Evolutionary conservation across 257 asterid species (phyloP).

Genomic region (Forsythia suspensa): DNA sequence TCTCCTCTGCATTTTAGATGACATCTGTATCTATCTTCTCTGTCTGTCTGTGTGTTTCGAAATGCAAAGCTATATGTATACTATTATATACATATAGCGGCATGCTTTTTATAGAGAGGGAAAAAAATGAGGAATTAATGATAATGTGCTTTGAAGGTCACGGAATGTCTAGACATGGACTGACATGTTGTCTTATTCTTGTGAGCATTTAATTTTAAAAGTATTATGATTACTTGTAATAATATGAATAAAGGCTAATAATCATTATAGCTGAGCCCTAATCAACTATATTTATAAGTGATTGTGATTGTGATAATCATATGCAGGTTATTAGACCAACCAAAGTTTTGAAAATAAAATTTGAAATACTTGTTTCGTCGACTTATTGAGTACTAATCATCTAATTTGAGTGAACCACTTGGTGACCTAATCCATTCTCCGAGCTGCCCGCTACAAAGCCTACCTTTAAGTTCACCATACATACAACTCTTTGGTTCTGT

Average conservation of each 20-base stretch:
- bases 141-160: conserved; percentile 37
- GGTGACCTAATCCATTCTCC: background rate
- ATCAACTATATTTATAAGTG: conserved; percentile 12
- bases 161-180: conserved; percentile 54
- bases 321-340: background rate
- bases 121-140: conserved; percentile 17
- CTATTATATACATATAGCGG: conserved; percentile 3
- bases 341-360: background rate
- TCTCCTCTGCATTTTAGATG: conserved; percentile 41
- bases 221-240: conserved; percentile 22
- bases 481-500: too few relatives aligned
- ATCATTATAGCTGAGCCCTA: background rate
- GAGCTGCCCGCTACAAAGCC: background rate
- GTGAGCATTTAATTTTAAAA: conserved; percentile 33
- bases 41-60: background rate
- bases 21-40: conserved; percentile 33
- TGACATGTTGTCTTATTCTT: conserved; percentile 38
- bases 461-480: background rate
- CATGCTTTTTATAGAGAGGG: conserved; percentile 39
- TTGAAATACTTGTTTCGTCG: too few relatives aligned
- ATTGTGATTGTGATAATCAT: conserved; percentile 25
- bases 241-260: background rate
- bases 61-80: background rate
- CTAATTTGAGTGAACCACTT: background rate
- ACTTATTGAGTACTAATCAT: too few relatives aligned